Conservation (phyloP, 257 asterid genomes). For the Ajuga chamaepitys region DNA sequence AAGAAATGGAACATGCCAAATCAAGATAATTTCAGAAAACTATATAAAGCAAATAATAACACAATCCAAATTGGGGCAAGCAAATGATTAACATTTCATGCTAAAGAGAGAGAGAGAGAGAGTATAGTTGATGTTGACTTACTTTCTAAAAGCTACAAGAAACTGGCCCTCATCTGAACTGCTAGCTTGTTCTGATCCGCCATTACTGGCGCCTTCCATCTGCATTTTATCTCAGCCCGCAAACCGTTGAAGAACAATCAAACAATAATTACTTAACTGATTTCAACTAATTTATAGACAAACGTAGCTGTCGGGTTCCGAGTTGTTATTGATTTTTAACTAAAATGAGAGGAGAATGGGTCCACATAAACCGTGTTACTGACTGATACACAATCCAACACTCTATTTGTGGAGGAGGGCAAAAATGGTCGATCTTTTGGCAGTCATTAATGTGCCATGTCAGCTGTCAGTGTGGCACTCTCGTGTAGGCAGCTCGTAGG, state of each 20-base stretch:
- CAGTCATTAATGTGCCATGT: background rate
- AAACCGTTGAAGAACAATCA: background rate
- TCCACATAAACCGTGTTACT: conserved; percentile 4
- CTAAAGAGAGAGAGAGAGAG: background rate
- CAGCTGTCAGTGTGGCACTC: no score
- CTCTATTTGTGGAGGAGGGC: background rate
- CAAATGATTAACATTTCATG: background rate
- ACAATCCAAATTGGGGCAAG: background rate
- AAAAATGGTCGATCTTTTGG: background rate
- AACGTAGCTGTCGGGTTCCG: background rate
- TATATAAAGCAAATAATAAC: background rate
- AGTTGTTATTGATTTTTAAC: no score
- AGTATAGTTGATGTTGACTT: conserved; percentile 2
- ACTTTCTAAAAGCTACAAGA: conserved; percentile 17
- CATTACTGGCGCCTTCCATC: conserved; percentile 1
- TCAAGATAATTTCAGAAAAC: background rate
- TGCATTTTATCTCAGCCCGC: conserved; percentile 3
- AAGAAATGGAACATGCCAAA: background rate
- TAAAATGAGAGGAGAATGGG: background rate
- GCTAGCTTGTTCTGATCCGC: conserved; percentile 19
- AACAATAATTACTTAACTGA: background rate
- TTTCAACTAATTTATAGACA: background rate
- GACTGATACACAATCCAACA: background rate
- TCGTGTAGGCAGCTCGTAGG: no score
- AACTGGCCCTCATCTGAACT: conserved; percentile 21